Percentiles rank a stretch among this genome's conserved stretches.
Evolutionary conservation across 2,329 filamentous ascomycete genomes (phyloP).

Genomic region (Coniochaeta prunicola): DNA sequence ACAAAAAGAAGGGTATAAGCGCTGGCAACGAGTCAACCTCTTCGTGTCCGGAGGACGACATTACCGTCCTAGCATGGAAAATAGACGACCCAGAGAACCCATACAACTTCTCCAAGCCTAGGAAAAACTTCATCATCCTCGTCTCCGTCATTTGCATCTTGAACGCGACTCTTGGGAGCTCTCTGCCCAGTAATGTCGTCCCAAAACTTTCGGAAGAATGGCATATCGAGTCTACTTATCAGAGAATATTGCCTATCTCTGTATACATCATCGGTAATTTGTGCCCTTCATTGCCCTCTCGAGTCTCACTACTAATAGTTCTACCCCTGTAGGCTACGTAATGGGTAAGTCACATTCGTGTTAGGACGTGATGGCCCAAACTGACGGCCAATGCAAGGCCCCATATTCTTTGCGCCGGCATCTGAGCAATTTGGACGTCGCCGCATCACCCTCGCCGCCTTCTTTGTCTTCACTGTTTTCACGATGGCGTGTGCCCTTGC

Average conservation of each 20-base stretch:
- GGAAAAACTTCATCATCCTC: slow-evolving; percentile 47
- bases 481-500: slow-evolving; percentile 50
- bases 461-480: slow-evolving; percentile 40
- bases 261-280: slow-evolving; percentile 47
- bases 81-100: slow-evolving; percentile 43
- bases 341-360: slow-evolving; percentile 30
- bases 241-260: slow-evolving; percentile 51
- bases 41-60: slow-evolving; percentile 13
- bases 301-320: slow-evolving; percentile 1
- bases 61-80: slow-evolving; percentile 35
- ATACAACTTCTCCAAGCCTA: slow-evolving; percentile 46
- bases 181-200: slow-evolving; percentile 57
- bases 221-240: slow-evolving; percentile 37
- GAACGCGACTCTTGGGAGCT: slow-evolving; percentile 61
- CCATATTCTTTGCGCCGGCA: slow-evolving; percentile 56
- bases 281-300: neutral
- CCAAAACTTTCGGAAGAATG: slow-evolving; percentile 52
- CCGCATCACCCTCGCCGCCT: slow-evolving; percentile 35
- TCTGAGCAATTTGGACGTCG: slow-evolving; percentile 58
- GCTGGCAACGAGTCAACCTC: neutral
- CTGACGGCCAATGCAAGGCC: slow-evolving; percentile 20
- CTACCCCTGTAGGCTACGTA: slow-evolving; percentile 38
- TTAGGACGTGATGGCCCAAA: neutral
- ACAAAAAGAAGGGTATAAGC: neutral
- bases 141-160: slow-evolving; percentile 52